Base-by-base conservation (phyloP, 1,139 yeast species). In the Yamadazyma epiphylla region DNA sequence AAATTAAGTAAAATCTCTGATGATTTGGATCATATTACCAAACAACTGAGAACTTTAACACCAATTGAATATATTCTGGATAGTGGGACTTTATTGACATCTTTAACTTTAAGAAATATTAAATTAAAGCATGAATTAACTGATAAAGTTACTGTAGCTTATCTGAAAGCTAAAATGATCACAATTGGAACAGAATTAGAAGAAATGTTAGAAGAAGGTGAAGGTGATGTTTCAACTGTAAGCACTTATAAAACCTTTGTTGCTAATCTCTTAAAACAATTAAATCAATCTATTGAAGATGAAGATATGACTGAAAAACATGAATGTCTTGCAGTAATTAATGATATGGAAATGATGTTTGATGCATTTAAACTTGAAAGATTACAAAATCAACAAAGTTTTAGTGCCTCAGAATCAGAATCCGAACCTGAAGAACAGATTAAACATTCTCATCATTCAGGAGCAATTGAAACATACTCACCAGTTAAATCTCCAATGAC, bases 401-500 rank as follows among this genome's bases (percentile, higher is more conserved):
- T 27, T 8, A 19, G 15, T 12, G 24, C 19, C 22, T 19, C 13
- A 17, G 20, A 17, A 7, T 17, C 20, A 7, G 20, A 17, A 7
- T 17, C 20, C 9, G 20, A 17, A 7, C 9, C 7, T 7, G 20
- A 17, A 17, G 20, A 7, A 7, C 20, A 16, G 15, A 19, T 19
- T 19, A 19, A 7, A 10, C 10, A 24, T 29, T 22, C 10, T 13
- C 21, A 25, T 6, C 15, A 17, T 17, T 22, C 26, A 5, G 15
- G n/a, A n/a, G n/a, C n/a, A n/a, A n/a, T 13, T 30, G 45, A 32
- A 22, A 7, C 20, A 7, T 17, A 17, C 10, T 7, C 10, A 7
- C 20, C 20, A 13, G 98, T 98, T 62, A 91, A 77, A 58, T 94
- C 99, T 48, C 98, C 98, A 39, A 94, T 98, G 51, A 94, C 98